These are phyloP conservation scores for Raffaelea ambrosiae DNA, from an alignment of 2,329 filamentous ascomycete species.

Conservation along the genomic window DNA sequence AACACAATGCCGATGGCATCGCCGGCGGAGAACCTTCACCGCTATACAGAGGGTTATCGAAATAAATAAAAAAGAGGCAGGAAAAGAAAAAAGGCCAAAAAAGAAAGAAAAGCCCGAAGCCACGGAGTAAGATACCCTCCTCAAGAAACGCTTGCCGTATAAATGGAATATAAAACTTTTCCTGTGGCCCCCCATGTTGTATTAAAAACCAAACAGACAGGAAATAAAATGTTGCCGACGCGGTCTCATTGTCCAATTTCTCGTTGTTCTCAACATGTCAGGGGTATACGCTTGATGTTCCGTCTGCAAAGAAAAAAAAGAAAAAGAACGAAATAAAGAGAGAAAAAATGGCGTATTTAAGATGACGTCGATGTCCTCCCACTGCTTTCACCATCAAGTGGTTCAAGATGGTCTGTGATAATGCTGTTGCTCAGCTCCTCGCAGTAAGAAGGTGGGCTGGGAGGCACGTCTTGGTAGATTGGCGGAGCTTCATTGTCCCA, in stretches of 20 bases:
- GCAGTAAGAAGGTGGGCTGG: slow-evolving; percentile 67
- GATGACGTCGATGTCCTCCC: neutral
- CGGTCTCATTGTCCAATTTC: no score
- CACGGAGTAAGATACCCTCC: neutral
- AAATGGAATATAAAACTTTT: no score
- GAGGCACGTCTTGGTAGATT: slow-evolving; percentile 87
- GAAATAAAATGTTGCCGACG: neutral
- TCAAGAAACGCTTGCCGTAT: no score
- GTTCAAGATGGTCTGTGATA: slow-evolving; percentile 30
- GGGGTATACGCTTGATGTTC: neutral
- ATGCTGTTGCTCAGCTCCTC: slow-evolving; percentile 19
- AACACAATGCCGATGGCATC: no score
- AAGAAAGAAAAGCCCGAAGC: neutral
- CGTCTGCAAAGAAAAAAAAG: neutral
- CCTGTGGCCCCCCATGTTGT: neutral
- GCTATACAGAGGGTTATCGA: neutral
- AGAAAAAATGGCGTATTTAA: neutral
- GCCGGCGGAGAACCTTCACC: no score
- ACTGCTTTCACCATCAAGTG: slow-evolving; percentile 19
- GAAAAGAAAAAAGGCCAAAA: neutral
- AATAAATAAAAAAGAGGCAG: neutral
- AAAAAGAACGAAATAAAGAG: neutral
- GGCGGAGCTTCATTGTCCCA: slow-evolving; percentile 97
- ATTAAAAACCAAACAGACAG: slow-evolving; percentile 1
- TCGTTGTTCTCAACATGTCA: no score